Percentiles rank a stretch among this genome's conserved stretches.
Conservation (phyloP, 306 rosid species). For the Pterocarpus macrocarpus region DNA sequence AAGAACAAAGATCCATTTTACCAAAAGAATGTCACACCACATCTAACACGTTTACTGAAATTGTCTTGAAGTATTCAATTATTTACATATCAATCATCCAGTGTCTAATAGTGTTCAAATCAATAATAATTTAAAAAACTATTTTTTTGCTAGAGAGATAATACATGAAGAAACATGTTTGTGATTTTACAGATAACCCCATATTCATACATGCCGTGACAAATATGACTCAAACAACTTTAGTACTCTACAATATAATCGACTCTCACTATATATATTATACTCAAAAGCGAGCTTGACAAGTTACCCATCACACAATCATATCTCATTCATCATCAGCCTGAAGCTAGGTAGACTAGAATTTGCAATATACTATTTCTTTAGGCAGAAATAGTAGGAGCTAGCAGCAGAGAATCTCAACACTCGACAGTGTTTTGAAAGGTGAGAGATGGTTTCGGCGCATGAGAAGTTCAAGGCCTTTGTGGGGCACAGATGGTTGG, state of each 20-base stretch:
- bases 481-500: slow-evolving; percentile 75
- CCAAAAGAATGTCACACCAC: no score
- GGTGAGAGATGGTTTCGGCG: slow-evolving; percentile 35
- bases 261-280: neutral
- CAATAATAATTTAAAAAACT: no score
- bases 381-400: neutral
- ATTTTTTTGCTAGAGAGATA: no score
- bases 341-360: neutral
- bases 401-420: neutral
- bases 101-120: no score
- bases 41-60: no score
- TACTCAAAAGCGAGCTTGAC: no score
- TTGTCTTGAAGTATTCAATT: no score
- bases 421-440: neutral
- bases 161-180: neutral
- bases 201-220: neutral
- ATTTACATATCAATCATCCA: no score
- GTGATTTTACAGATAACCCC: neutral
- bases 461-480: slow-evolving; percentile 57
- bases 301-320: no score
- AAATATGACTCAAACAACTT: neutral
- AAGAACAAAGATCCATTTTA: no score
- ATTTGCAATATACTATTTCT: neutral
- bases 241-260: no score
- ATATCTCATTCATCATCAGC: neutral